A percentile compares a stretch with the other conserved stretches of the same genome.
Evolutionary conservation across 345 rosid genomes (phyloP).

Genomic region (Noccaea caerulescens): DNA sequence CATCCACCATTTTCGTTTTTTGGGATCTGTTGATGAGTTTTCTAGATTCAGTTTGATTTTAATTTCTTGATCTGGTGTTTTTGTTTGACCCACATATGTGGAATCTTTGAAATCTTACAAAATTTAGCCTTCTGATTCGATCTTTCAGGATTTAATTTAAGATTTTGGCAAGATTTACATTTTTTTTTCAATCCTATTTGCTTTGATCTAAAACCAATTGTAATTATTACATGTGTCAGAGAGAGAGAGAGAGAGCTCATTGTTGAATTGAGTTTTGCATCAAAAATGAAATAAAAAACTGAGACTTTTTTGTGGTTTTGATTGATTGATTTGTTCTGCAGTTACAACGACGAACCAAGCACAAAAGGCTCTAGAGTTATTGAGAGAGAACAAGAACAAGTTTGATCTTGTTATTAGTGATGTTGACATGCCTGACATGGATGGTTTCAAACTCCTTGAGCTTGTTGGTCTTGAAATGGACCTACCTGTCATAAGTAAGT

Average conservation of each 20-base stretch:
- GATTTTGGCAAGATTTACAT: slow-evolving; percentile 25
- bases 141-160: slow-evolving; percentile 7
- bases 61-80: slow-evolving; percentile 31
- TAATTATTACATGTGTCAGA: slow-evolving; percentile 19
- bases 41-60: slow-evolving; percentile 16
- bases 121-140: slow-evolving; percentile 16
- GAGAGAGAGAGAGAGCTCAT: slow-evolving; percentile 1
- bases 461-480: slow-evolving; percentile 99
- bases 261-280: slow-evolving; percentile 29
- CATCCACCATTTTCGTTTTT: not conserved
- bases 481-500: slow-evolving; percentile 96
- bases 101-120: slow-evolving; percentile 26
- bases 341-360: slow-evolving; percentile 92
- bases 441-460: slow-evolving; percentile 94
- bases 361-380: slow-evolving; percentile 76
- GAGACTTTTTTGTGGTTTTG: slow-evolving; percentile 6
- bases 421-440: slow-evolving; percentile 99
- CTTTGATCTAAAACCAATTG: slow-evolving; percentile 21
- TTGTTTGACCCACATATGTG: slow-evolving; percentile 11
- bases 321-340: slow-evolving; percentile 24
- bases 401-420: slow-evolving; percentile 95
- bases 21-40: slow-evolving; percentile 24
- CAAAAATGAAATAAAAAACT: not conserved
- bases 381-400: slow-evolving; percentile 80
- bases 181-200: not conserved